Percentiles rank a stretch among this genome's conserved stretches.
Conservation (phyloP, 1,284 basidiomycete species). For the Rhodotorula sp. region DNA sequence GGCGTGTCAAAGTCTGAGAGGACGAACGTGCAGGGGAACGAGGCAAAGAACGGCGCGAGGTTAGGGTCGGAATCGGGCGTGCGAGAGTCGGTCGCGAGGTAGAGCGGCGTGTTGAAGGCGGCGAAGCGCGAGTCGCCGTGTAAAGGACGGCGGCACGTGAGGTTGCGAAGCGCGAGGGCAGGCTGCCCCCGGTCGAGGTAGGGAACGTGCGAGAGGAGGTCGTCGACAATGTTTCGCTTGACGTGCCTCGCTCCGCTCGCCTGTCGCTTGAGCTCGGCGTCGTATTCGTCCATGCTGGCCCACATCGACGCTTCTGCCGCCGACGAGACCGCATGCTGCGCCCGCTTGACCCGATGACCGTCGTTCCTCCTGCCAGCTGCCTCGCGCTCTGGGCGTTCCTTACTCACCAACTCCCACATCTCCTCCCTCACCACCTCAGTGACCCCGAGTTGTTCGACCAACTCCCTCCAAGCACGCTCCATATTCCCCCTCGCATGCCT, state of each 20-base stretch:
- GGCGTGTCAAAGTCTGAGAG: constrained; percentile 35
- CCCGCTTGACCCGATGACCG: not conserved
- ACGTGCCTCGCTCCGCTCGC: not conserved
- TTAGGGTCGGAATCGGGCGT: constrained; percentile 27
- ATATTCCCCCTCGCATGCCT: constrained; percentile 48
- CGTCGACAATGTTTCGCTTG: constrained; percentile 9
- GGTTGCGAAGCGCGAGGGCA: constrained; percentile 9
- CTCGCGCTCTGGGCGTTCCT: constrained; percentile 1
- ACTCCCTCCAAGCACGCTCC: constrained; percentile 17
- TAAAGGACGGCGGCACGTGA: constrained; percentile 27
- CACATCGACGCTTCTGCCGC: not conserved
- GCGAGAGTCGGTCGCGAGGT: constrained; percentile 41
- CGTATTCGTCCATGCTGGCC: constrained; percentile 1
- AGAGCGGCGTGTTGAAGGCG: constrained; percentile 37
- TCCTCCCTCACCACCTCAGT: constrained; percentile 1
- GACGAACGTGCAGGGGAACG: constrained; percentile 41
- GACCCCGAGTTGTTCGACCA: constrained; percentile 11
- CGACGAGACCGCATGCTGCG: not conserved
- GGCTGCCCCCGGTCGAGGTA: not conserved
- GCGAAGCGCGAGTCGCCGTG: constrained; percentile 24
- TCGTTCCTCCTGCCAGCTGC: not conserved
- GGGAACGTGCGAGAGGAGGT: not conserved
- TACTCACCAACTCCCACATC: constrained; percentile 19
- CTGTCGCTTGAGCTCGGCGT: not conserved
- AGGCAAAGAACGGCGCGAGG: constrained; percentile 31